Evolutionary conservation across 495 filamentous ascomycete genomes (phyloP).

Genomic region (Penicillium atrosanguineum): DNA sequence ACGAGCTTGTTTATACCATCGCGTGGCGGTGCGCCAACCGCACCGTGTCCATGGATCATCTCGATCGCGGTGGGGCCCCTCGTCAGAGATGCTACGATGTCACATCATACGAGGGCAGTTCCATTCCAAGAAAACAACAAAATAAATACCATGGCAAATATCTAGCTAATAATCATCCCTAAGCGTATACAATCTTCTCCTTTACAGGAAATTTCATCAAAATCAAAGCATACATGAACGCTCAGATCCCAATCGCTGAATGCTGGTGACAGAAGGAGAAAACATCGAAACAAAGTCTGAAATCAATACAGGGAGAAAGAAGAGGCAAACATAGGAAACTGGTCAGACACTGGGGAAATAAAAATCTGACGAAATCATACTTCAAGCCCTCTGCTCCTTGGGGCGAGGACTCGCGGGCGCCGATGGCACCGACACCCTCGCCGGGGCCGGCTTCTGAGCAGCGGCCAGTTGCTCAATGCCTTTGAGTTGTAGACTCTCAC

Average conservation of each 20-base stretch:
- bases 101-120: background rate
- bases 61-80: background rate
- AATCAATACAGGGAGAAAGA: background rate
- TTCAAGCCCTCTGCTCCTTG: conserved; percentile 10
- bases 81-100: background rate
- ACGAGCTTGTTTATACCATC: conserved; percentile 10
- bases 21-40: conserved; percentile 1
- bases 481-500: conserved; percentile 6
- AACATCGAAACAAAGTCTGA: background rate
- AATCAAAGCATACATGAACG: background rate
- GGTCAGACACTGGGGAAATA: background rate
- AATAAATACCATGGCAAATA: background rate
- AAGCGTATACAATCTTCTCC: background rate
- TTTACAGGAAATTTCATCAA: background rate
- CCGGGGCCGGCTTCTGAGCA: background rate
- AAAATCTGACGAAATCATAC: background rate
- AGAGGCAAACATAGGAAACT: background rate
- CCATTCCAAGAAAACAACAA: too few relatives aligned
- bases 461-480: conserved; percentile 7
- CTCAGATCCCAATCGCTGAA: background rate
- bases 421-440: conserved; percentile 14
- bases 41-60: background rate
- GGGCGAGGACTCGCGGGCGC: conserved; percentile 21
- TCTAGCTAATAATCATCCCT: background rate
- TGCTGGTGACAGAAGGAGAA: background rate